Conservation (phyloP, 2,329 filamentous ascomycete species). For the Purpureocillium lavendulum region DNA sequence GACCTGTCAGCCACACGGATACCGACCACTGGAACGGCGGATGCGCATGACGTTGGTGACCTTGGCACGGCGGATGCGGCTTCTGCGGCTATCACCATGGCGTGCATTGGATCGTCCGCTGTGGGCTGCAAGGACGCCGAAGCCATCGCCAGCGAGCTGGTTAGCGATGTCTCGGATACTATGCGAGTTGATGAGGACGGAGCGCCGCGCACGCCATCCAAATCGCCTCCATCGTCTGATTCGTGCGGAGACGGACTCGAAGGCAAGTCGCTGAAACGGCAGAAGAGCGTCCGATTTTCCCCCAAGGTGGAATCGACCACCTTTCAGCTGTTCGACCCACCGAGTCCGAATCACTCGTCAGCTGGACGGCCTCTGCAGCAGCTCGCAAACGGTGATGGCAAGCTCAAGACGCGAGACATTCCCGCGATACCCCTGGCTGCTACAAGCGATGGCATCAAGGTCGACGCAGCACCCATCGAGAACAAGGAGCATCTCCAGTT, state of each 20-base stretch:
- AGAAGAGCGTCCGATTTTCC: constrained; percentile 65
- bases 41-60: too few species aligned
- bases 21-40: too few species aligned
- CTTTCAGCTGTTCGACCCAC: constrained; percentile 44
- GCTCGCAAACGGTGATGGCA: constrained; percentile 10
- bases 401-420: constrained; percentile 6
- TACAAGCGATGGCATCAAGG: background rate
- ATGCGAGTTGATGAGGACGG: too few species aligned
- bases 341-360: constrained; percentile 30
- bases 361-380: constrained; percentile 12
- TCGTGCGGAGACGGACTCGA: constrained; percentile 13
- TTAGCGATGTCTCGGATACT: too few species aligned
- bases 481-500: constrained; percentile 83
- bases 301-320: constrained; percentile 58
- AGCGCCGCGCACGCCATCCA: too few species aligned
- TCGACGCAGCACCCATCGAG: constrained; percentile 16
- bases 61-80: too few species aligned
- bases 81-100: too few species aligned
- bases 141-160: too few species aligned
- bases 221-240: constrained; percentile 3
- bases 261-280: constrained; percentile 25
- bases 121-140: too few species aligned
- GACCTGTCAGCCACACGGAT: constrained; percentile 16
- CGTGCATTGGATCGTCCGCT: too few species aligned
- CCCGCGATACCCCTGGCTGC: background rate